phyloP scores from a whole-genome alignment of 2,329 filamentous ascomycete species.

The Botrytis paeoniae region DNA sequence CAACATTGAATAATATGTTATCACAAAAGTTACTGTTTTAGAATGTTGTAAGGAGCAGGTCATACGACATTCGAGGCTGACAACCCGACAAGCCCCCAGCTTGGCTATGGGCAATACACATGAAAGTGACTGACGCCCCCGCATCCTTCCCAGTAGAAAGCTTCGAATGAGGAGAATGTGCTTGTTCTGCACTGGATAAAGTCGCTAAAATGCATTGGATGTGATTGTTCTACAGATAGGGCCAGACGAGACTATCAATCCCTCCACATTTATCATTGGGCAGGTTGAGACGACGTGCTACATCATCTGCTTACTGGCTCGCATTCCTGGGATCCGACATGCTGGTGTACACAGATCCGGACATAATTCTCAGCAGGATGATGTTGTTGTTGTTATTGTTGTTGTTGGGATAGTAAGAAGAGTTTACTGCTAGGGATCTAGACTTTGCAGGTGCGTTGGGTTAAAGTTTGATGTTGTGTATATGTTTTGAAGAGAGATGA shows the following conservation, averaged over 20 bases:
- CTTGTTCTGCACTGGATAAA: slow-evolving; percentile 14
- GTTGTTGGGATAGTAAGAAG: neutral
- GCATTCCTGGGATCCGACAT: neutral
- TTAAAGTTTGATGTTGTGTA: neutral
- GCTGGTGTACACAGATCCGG: slow-evolving; percentile 3
- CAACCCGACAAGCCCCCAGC: neutral
- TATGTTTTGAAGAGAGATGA: neutral
- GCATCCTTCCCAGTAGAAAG: slow-evolving; percentile 3
- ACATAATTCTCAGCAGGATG: neutral
- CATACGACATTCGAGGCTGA: slow-evolving; percentile 16
- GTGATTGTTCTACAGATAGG: neutral
- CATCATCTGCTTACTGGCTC: slow-evolving; percentile 5
- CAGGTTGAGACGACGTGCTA: neutral
- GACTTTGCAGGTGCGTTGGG: neutral
- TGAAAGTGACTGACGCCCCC: slow-evolving; percentile 6
- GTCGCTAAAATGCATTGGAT: neutral
- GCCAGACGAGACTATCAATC: slow-evolving; percentile 1
- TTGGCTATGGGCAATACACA: neutral
- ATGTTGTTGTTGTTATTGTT: neutral
- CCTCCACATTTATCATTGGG: neutral
- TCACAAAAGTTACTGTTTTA: neutral
- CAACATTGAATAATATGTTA: neutral
- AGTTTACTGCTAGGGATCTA: neutral
- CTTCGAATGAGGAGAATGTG: neutral
- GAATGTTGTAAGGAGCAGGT: neutral